phyloP scores from a whole-genome alignment of 2,329 filamentous ascomycete genomes.

The Aspergillus phoenicis region DNA sequence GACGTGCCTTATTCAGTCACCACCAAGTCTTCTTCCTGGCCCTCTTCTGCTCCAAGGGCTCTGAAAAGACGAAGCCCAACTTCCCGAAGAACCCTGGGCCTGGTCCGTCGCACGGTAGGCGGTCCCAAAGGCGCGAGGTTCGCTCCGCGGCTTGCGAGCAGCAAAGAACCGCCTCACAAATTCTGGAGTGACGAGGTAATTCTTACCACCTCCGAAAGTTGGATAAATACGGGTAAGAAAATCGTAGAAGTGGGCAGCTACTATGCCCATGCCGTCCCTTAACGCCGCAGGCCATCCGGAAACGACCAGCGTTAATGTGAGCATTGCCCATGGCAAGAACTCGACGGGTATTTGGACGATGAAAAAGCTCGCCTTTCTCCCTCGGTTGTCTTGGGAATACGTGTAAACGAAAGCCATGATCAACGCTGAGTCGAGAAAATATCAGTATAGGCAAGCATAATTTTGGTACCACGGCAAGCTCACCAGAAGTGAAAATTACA shows the following conservation, averaged over 20 bases:
- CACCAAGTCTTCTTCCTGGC: conserved; percentile 45
- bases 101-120: conserved; percentile 51
- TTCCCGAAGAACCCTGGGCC: conserved; percentile 22
- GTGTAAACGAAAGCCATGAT: conserved; percentile 83
- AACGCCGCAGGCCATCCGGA: conserved; percentile 60
- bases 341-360: conserved; percentile 82
- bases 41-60: conserved; percentile 44
- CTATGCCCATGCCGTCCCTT: conserved; percentile 72
- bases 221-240: conserved; percentile 89
- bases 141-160: conserved; percentile 46
- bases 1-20: conserved; percentile 24
- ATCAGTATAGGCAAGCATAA: conserved; percentile 27
- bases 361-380: conserved; percentile 74
- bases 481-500: conserved; percentile 42
- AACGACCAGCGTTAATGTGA: conserved; percentile 72
- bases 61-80: conserved; percentile 37
- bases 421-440: conserved; percentile 61
- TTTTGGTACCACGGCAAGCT: conserved; percentile 19
- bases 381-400: conserved; percentile 80
- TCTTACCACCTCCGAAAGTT: conserved; percentile 79
- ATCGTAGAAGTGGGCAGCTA: conserved; percentile 87
- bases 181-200: conserved; percentile 72
- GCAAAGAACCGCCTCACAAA: conserved; percentile 70
- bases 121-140: conserved; percentile 64
- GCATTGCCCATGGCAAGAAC: conserved; percentile 77